A percentile compares a stretch with the other conserved stretches of the same genome.
Evolutionary conservation across 176 grass and related monocot genomes (phyloP).

Genomic region (Avena insularis): DNA sequence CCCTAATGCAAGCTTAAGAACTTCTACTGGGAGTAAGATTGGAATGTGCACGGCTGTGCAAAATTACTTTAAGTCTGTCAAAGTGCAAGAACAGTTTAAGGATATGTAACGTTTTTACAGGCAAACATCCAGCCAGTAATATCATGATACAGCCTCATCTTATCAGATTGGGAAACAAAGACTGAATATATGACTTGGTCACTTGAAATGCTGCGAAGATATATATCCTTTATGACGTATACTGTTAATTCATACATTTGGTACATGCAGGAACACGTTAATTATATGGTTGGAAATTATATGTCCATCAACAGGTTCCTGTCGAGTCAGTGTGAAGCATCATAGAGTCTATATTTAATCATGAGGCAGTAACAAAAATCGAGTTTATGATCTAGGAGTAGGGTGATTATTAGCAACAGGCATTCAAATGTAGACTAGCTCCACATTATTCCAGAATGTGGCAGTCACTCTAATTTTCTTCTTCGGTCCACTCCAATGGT

Average conservation of each 20-base stretch:
- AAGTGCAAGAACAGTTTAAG: constrained; percentile 56
- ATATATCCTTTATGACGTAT: constrained; percentile 5
- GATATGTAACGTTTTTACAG: constrained; percentile 43
- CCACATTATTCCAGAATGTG: not conserved
- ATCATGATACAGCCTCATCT: constrained; percentile 35
- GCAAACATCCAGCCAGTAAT: constrained; percentile 41
- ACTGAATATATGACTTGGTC: constrained; percentile 35
- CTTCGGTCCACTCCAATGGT: not conserved
- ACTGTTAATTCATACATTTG: constrained; percentile 26
- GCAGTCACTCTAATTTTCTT: not conserved
- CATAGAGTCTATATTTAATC: constrained; percentile 15
- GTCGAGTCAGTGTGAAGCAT: not conserved
- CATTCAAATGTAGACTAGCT: not conserved
- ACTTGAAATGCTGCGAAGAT: constrained; percentile 32
- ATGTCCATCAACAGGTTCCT: not conserved
- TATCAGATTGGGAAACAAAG: constrained; percentile 40
- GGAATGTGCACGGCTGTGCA: constrained; percentile 46
- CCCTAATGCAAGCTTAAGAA: constrained; percentile 59
- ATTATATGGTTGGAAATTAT: constrained; percentile 20
- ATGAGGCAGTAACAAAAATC: not conserved
- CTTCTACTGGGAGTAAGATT: constrained; percentile 55
- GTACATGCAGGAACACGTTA: constrained; percentile 26
- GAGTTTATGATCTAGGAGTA: not conserved
- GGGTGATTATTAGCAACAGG: not conserved
- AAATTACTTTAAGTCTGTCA: constrained; percentile 44